phyloP scores from a whole-genome alignment of 495 filamentous ascomycete genomes.

The Neurospora sp. region DNA sequence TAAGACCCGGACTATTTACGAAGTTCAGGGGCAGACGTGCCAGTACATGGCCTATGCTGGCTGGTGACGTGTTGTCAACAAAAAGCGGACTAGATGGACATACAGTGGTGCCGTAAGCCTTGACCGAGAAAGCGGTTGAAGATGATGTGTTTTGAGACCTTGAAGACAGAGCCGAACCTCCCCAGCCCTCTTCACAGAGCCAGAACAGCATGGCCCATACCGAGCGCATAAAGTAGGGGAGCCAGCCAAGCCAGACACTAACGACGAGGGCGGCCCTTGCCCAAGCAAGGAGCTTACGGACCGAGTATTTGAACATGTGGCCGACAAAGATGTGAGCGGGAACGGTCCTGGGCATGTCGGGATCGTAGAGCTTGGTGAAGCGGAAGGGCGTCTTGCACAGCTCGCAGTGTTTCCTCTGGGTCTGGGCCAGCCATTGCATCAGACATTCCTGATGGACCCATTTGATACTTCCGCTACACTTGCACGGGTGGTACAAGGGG shows the following conservation, averaged over 20 bases:
- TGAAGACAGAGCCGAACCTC: conserved; percentile 15
- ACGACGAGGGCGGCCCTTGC: conserved; percentile 65
- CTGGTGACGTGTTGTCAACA: conserved; percentile 24
- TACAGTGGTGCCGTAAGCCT: conserved; percentile 16
- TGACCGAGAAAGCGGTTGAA: conserved; percentile 3
- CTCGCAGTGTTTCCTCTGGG: conserved; percentile 98
- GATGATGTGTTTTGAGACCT: neutral
- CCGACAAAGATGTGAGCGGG: conserved; percentile 70
- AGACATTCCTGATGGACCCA: conserved; percentile 95
- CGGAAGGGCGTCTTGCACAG: conserved; percentile 96
- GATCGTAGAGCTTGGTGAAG: conserved; percentile 95
- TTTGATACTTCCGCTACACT: conserved; percentile 97
- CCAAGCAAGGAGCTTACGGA: conserved; percentile 64
- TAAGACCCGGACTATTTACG: conserved; percentile 9
- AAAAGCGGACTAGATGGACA: conserved; percentile 39
- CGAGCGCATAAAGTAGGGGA: conserved; percentile 84
- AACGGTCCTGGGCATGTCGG: conserved; percentile 77
- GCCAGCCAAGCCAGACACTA: conserved; percentile 76
- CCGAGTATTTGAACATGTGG: conserved; percentile 59
- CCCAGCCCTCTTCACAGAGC: conserved; percentile 87
- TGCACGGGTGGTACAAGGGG: conserved; percentile 93
- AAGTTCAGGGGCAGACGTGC: conserved; percentile 20
- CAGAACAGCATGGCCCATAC: conserved; percentile 92
- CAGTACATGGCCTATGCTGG: conserved; percentile 20
- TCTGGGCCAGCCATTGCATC: conserved; percentile 96